Conservation (phyloP, 1,284 basidiomycete genomes). For the Austroboletus olivaceoglutinosus region DNA sequence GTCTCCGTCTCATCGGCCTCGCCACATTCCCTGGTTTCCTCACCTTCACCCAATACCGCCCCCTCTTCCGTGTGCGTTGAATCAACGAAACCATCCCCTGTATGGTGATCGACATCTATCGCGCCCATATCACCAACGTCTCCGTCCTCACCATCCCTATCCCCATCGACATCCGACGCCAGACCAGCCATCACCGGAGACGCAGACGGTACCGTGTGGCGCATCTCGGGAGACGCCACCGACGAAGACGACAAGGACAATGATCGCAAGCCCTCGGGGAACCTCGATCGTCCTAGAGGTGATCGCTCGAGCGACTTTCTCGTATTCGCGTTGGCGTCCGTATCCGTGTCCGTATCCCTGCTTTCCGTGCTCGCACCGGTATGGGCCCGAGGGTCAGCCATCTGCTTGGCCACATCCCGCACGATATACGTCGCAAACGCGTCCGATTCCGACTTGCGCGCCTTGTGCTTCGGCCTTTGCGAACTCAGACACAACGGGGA, state of each 20-base stretch:
- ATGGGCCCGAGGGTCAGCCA: background rate
- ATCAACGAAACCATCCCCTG: background rate
- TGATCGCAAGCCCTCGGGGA: background rate
- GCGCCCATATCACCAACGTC: background rate
- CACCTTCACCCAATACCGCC: background rate
- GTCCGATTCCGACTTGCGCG: conserved; percentile 13
- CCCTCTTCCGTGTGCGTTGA: background rate
- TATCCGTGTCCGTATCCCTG: background rate
- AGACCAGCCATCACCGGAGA: background rate
- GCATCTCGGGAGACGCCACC: background rate
- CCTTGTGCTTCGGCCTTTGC: background rate
- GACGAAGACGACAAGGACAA: background rate
- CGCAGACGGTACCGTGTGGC: background rate
- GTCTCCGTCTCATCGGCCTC: conserved; percentile 16
- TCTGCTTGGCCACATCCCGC: conserved; percentile 4
- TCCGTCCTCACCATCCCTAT: background rate
- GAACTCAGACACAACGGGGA: background rate
- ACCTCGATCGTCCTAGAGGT: background rate
- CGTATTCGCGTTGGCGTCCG: background rate
- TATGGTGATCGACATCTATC: background rate
- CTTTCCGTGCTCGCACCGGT: background rate
- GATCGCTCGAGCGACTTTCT: too few species aligned
- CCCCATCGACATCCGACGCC: background rate
- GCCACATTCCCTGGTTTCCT: background rate
- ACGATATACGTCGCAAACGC: conserved; percentile 22